Base-by-base conservation (phyloP, 768 basidiomycete species). In the Suillus hirtellus region DNA sequence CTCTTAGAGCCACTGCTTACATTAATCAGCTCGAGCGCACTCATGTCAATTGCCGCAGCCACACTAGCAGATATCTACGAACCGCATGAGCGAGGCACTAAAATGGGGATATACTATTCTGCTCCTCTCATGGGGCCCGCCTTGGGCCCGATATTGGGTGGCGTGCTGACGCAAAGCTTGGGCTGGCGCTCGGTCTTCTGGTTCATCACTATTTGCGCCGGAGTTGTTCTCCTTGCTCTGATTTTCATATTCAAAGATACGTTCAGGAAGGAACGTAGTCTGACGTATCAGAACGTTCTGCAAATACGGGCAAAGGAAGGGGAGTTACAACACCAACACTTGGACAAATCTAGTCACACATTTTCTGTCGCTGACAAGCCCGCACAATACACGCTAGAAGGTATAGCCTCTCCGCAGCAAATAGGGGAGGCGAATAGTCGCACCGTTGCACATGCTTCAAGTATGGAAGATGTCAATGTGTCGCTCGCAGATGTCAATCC, bases 101-200 rank as follows among this genome's bases (percentile, higher is more conserved):
- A 85, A 80, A 87, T 92, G 82, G 90, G 92, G 0, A 78, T 92
- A 14, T 92, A 87, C 71, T 92, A 91, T 68, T 84, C 86, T 4
- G 86, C 90, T 4, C 90, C 90, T 0, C 80, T 92, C 4, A 81
- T 92, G 10, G 91, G 90, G 27, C 40, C 56, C 8, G 42, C 56
- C 10, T 19, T 58, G 27, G 56, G 40, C 27, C 56, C 56, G 27
- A 19, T 58, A 31, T 58, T 90, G 60, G 89, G 90, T 4, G 89
- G 90, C 0, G 82, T 77, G 1, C 75, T 91, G 6, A 86, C 89
- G 0, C 79, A 85, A 56, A 81, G 78, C 0, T 86, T 86, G 72
- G 81, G 78, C 62, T 95, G 93, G 93, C 82, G 93, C 38, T 85
- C 87, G 5, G 85, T 89, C 0, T 92, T 95, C 73, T 94, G 89